Evolutionary conservation across 805 yeast species (phyloP), one percentile per base, ranked within the genome.

Genomic region (Cyberlindnera mycetangii): DNA sequence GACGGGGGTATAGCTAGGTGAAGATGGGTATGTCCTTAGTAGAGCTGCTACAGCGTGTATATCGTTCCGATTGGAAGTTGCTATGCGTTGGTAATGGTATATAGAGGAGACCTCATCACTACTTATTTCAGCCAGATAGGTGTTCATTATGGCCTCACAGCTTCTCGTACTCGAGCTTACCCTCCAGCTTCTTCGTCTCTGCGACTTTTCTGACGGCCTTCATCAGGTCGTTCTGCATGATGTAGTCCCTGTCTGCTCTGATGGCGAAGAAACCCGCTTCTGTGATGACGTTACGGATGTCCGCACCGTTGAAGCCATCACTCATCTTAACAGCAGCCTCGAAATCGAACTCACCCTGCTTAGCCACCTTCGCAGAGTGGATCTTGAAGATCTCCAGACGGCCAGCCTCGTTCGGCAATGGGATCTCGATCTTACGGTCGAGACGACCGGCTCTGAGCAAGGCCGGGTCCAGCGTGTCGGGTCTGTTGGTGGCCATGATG

Each of bases 401-500:
- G 35, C 98, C 98, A 34, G 85, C 93, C 69, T 92, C 99, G 64
- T 92, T 92, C 15, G 99, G 98, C 62, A 92, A 74, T 30, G 93
- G 88, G 53, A 92, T 93, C 70, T 92, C 99, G 58, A 92, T 88
- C 67, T 92, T 92, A 64, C 98, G 80, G 69, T 92, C 99, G 64
- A 92, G 79, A 72, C 99, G 83, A 55, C 99, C 99, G 2, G 99
- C 97, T 73, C 99, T 86, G 58, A 92, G 76, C 56, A 92, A 75
- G 4, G 99, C 99, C 12, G 99, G 99, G 67, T 92, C 99, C 53
- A 92, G 75, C 11, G 98, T 93, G 64, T 92, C 99, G 10, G 99
- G 99, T 70, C 99, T 81, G 68, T 92, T 92, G n/a, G 99, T 92
- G 27, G 99, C 99, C 99, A 92, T 92, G 60, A 92, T 92, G 42